A percentile compares a stretch with the other conserved stretches of the same genome.
phyloP scores from a whole-genome alignment of 441 rosid species.

The Lepidium campestre region DNA sequence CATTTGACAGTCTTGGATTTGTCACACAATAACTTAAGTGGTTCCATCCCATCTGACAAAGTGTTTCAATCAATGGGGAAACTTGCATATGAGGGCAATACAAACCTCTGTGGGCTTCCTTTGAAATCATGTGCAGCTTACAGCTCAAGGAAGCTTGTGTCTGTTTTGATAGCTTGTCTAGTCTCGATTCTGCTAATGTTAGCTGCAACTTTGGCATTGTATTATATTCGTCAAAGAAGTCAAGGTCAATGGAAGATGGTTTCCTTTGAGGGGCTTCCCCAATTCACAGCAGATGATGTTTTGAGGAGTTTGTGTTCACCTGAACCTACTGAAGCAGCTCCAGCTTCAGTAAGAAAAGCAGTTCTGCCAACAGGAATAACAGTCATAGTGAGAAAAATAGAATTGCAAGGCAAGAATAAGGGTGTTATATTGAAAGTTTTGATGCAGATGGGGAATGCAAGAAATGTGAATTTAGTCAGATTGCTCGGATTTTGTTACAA shows the following conservation, averaged over 20 bases:
- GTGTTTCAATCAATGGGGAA: constrained; percentile 54
- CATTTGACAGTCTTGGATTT: constrained; percentile 50
- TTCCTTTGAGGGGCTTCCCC: constrained; percentile 66
- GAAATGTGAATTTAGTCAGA: constrained; percentile 76
- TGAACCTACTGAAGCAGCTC: constrained; percentile 35
- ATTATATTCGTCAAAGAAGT: constrained; percentile 45
- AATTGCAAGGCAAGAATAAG: constrained; percentile 45
- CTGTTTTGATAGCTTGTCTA: constrained; percentile 53
- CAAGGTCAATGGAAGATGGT: constrained; percentile 75
- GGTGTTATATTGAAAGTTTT: constrained; percentile 38
- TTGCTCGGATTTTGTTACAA: constrained; percentile 87
- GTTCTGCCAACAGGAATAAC: constrained; percentile 86
- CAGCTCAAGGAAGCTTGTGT: constrained; percentile 46
- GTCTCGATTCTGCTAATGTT: constrained; percentile 35
- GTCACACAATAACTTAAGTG: constrained; percentile 60
- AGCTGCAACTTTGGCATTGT: constrained; percentile 43
- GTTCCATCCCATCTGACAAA: constrained; percentile 53
- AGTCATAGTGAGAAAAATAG: constrained; percentile 59
- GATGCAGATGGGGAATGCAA: constrained; percentile 56
- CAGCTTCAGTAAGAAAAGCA: constrained; percentile 52
- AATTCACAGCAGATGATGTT: constrained; percentile 65
- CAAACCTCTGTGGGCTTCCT: constrained; percentile 78
- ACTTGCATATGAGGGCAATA: constrained; percentile 65
- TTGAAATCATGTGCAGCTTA: constrained; percentile 55
- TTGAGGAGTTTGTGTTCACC: constrained; percentile 56